phyloP scores from a whole-genome alignment of 2,329 filamentous ascomycete genomes.

The Nothophaeocryptopus gaeumannii region DNA sequence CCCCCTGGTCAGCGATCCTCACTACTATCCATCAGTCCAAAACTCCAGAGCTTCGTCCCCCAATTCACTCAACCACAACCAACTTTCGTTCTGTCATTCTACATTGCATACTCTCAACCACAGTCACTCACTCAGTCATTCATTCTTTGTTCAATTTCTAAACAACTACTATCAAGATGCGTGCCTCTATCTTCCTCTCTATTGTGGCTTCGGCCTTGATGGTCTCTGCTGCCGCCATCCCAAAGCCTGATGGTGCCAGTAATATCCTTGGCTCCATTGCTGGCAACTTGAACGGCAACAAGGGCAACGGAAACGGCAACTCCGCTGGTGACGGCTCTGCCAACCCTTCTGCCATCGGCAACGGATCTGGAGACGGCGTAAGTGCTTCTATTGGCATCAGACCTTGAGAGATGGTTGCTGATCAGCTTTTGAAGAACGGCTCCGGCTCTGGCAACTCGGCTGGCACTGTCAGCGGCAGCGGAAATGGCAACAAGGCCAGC shows the following conservation, averaged over 20 bases:
- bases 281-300: constrained; percentile 3
- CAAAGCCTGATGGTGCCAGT: not conserved
- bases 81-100: not conserved
- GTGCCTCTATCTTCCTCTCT: constrained; percentile 2
- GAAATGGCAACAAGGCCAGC: constrained; percentile 3
- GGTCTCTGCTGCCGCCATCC: constrained; percentile 3
- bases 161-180: not conserved
- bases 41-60: too few relatives aligned
- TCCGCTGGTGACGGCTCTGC: not conserved
- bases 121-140: not conserved
- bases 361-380: not conserved
- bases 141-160: not conserved
- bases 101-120: not conserved
- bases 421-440: too few relatives aligned
- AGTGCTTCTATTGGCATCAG: too few relatives aligned
- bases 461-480: not conserved
- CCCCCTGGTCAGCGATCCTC: too few relatives aligned
- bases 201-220: constrained; percentile 4
- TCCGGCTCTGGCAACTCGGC: not conserved
- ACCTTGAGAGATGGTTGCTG: too few relatives aligned
- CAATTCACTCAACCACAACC: not conserved
- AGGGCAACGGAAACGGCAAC: constrained; percentile 5
- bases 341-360: not conserved
- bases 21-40: too few relatives aligned
- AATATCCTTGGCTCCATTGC: not conserved